phyloP scores from a whole-genome alignment of 2,329 filamentous ascomycete species.

The Penicillium sp. region DNA sequence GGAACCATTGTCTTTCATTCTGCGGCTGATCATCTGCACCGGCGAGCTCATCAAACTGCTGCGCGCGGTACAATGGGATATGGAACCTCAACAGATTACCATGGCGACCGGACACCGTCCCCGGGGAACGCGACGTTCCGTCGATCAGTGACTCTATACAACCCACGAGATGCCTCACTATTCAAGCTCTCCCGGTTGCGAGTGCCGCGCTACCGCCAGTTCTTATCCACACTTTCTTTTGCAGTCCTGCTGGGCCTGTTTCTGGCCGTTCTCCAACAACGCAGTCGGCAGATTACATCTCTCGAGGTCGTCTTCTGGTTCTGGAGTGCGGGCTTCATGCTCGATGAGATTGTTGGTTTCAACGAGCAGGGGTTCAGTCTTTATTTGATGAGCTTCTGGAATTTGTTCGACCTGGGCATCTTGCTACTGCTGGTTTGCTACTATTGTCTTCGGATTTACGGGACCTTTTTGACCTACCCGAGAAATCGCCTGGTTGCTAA shows the following conservation, averaged over 20 bases:
- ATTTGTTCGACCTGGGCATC: conserved; percentile 91
- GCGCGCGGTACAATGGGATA: conserved; percentile 34
- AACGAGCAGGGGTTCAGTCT: conserved; percentile 95
- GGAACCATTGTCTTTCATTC: conserved; percentile 94
- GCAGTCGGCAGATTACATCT: conserved; percentile 79
- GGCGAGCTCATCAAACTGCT: conserved; percentile 54
- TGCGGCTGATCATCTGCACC: conserved; percentile 81
- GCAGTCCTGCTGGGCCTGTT: conserved; percentile 85
- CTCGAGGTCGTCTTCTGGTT: conserved; percentile 95
- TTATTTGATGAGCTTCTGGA: conserved; percentile 98
- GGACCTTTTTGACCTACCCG: conserved; percentile 79
- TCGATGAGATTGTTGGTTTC: conserved; percentile 94
- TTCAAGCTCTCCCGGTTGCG: conserved; percentile 90
- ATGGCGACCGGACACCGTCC: conserved; percentile 29
- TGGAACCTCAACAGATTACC: conserved; percentile 35
- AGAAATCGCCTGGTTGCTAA: conserved; percentile 72
- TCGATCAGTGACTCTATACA: conserved; percentile 84
- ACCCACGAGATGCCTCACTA: conserved; percentile 85
- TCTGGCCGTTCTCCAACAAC: conserved; percentile 76
- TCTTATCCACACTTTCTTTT: conserved; percentile 86
- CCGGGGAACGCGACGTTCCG: conserved; percentile 46
- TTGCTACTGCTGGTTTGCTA: conserved; percentile 84
- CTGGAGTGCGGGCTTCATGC: conserved; percentile 96
- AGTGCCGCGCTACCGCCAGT: conserved; percentile 88
- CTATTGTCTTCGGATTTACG: conserved; percentile 87